phyloP scores from a whole-genome alignment of 2,329 filamentous ascomycete genomes.

The Phoma sp. region DNA sequence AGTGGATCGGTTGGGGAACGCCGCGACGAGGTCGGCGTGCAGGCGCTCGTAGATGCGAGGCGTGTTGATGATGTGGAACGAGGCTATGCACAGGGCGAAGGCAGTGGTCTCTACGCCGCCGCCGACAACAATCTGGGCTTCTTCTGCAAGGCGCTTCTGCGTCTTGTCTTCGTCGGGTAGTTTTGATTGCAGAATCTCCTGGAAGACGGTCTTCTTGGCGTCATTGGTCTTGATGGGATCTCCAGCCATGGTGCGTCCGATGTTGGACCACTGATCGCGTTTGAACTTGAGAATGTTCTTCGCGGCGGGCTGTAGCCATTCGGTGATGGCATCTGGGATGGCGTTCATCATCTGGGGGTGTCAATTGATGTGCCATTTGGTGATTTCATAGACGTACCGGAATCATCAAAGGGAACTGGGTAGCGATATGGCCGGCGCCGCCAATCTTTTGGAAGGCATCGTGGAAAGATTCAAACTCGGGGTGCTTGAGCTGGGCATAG shows the following conservation, averaged over 20 bases:
- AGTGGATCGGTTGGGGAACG: conserved; percentile 32
- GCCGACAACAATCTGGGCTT: conserved; percentile 48
- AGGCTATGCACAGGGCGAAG: conserved; percentile 37
- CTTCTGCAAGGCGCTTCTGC: conserved; percentile 45
- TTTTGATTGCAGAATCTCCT: conserved; percentile 40
- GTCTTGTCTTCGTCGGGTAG: conserved; percentile 47
- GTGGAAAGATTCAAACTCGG: conserved; percentile 45
- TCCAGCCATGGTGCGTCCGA: conserved; percentile 35
- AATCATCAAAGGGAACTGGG: conserved; percentile 41
- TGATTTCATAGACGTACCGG: conserved; percentile 27
- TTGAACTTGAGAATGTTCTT: conserved; percentile 42
- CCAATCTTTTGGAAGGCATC: conserved; percentile 44
- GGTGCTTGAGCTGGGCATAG: conserved; percentile 40
- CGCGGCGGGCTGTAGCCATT: conserved; percentile 41
- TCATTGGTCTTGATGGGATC: conserved; percentile 42
- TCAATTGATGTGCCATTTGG: not conserved
- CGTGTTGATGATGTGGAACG: conserved; percentile 44
- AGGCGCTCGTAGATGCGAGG: conserved; percentile 39
- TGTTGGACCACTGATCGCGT: conserved; percentile 35
- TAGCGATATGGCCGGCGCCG: conserved; percentile 40
- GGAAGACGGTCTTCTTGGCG: conserved; percentile 43
- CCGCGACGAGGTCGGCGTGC: conserved; percentile 38
- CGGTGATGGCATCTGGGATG: conserved; percentile 39
- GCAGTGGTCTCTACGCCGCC: conserved; percentile 51
- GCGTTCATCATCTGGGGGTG: conserved; percentile 38